Evolutionary conservation across 2,329 filamentous ascomycete species (phyloP).

Genomic region (Diaporthe amygdali): DNA sequence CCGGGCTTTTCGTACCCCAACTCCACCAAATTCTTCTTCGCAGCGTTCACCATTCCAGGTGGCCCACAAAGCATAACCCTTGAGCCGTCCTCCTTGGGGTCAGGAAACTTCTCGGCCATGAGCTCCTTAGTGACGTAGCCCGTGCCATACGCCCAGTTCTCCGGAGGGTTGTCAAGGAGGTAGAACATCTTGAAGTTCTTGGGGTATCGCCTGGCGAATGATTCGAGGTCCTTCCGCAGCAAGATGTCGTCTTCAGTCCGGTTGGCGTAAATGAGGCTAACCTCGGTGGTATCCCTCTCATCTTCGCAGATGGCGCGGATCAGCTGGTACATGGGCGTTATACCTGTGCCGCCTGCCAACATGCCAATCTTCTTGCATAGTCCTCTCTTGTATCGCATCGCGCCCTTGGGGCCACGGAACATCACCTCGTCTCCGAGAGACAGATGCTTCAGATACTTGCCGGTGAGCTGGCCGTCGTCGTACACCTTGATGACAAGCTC

Average conservation of each 20-base stretch:
- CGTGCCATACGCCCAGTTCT: conserved; percentile 51
- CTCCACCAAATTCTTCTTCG: conserved; percentile 54
- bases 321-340: conserved; percentile 65
- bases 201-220: conserved; percentile 54
- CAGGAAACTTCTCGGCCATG: conserved; percentile 54
- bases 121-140: conserved; percentile 59
- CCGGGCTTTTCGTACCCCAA: conserved; percentile 58
- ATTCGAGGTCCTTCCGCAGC: conserved; percentile 59
- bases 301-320: conserved; percentile 69
- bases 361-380: conserved; percentile 55
- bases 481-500: conserved; percentile 60
- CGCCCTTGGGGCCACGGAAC: conserved; percentile 62
- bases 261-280: conserved; percentile 66
- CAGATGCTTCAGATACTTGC: conserved; percentile 52
- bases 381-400: conserved; percentile 55
- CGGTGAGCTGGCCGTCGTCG: conserved; percentile 54
- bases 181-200: conserved; percentile 62
- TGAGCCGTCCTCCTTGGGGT: conserved; percentile 43
- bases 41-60: conserved; percentile 62
- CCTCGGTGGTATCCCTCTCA: conserved; percentile 58
- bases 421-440: conserved; percentile 53
- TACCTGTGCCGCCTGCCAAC: conserved; percentile 58
- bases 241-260: conserved; percentile 64
- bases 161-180: conserved; percentile 53
- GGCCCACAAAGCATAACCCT: conserved; percentile 67